Evolutionary conservation across 768 basidiomycete genomes (phyloP).

Genomic region (Podaxis rugospora): DNA sequence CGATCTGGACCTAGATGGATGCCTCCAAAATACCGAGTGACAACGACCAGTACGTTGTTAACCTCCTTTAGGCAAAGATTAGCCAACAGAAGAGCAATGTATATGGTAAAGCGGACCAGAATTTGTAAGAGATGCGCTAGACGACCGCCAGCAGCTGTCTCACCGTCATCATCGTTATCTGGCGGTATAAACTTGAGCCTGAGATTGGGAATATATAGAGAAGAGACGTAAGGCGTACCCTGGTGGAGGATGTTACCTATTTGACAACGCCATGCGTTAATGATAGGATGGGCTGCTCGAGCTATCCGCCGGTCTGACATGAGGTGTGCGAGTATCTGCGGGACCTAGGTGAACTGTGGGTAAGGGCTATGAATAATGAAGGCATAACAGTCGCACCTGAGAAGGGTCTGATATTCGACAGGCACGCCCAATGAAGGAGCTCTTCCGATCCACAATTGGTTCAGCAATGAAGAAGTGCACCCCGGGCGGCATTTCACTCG

Average conservation of each 20-base stretch:
- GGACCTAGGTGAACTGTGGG: conserved; percentile 43
- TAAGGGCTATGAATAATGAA: neutral
- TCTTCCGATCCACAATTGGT: conserved; percentile 83
- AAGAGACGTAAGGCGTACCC: conserved; percentile 37
- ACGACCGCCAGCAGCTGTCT: conserved; percentile 88
- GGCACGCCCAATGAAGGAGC: conserved; percentile 81
- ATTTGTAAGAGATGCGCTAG: conserved; percentile 90
- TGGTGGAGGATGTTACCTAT: conserved; percentile 66
- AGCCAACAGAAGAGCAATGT: neutral
- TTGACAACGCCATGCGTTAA: conserved; percentile 81
- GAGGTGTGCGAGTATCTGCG: conserved; percentile 58
- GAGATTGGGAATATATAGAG: neutral
- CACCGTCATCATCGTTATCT: conserved; percentile 97
- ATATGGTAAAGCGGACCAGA: conserved; percentile 42
- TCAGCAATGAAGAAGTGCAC: conserved; percentile 69
- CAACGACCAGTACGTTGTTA: conserved; percentile 82
- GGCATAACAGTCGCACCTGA: conserved; percentile 42
- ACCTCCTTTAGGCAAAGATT: conserved; percentile 50
- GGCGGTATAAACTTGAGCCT: neutral
- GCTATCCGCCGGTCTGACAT: conserved; percentile 70
- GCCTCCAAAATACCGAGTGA: conserved; percentile 93
- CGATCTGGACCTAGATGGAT: conserved; percentile 86
- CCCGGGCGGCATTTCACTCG: conserved; percentile 42
- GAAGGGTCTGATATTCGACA: conserved; percentile 74
- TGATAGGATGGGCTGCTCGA: conserved; percentile 73